Evolutionary conservation across 768 basidiomycete genomes (phyloP).

Genomic region (Coprinellus micaceus): DNA sequence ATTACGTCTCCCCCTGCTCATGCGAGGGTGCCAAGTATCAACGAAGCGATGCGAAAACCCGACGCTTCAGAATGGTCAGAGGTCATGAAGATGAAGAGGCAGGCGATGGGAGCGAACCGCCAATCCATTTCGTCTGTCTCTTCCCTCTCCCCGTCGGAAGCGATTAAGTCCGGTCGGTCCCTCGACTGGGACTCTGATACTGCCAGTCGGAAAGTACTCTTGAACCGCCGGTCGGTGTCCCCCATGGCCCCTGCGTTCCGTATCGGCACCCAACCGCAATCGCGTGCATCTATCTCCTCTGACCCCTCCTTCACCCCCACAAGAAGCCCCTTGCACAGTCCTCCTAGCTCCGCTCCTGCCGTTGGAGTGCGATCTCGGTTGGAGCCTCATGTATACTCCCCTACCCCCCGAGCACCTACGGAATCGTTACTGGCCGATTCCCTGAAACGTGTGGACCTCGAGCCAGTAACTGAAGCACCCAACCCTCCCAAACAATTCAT

Average conservation of each 20-base stretch:
- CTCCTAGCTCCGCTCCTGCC: neutral
- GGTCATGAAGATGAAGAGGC: slow-evolving; percentile 38
- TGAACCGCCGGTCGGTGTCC: slow-evolving; percentile 67
- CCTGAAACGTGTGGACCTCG: neutral
- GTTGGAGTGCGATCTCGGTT: neutral
- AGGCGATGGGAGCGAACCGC: slow-evolving; percentile 46
- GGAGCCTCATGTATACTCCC: no score
- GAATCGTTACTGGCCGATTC: neutral
- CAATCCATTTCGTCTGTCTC: slow-evolving; percentile 52
- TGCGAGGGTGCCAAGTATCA: no score
- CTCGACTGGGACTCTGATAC: slow-evolving; percentile 60
- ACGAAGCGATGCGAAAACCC: slow-evolving; percentile 10
- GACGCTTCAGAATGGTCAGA: slow-evolving; percentile 43
- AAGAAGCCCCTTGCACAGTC: slow-evolving; percentile 12
- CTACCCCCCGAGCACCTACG: neutral
- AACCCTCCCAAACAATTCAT: neutral
- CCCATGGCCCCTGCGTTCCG: slow-evolving; percentile 63
- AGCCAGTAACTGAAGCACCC: neutral
- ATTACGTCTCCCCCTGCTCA: slow-evolving; percentile 31
- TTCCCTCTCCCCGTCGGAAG: slow-evolving; percentile 59
- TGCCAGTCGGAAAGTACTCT: slow-evolving; percentile 53
- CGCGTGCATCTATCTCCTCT: slow-evolving; percentile 41
- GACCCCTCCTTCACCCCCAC: slow-evolving; percentile 31
- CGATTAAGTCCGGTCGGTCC: slow-evolving; percentile 37
- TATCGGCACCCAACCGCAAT: slow-evolving; percentile 33